phyloP scores from a whole-genome alignment of 1,284 basidiomycete species.

The Cutaneotrichosporon arboriforme region DNA sequence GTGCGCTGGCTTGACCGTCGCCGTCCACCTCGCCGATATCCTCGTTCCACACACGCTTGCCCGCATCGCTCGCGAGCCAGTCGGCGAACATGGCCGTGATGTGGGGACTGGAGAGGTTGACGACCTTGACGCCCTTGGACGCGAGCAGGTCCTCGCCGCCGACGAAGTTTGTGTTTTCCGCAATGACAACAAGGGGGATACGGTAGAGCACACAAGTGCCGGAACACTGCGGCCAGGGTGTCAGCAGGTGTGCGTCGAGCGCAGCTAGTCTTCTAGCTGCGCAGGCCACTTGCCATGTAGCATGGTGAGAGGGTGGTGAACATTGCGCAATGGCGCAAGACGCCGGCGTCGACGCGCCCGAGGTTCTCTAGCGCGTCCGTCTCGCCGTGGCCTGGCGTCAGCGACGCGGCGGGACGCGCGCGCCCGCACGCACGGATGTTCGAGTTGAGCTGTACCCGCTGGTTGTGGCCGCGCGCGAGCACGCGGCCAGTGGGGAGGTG shows the following conservation, averaged over 20 bases:
- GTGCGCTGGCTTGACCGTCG: too few relatives aligned
- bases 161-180: conserved; percentile 35
- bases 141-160: conserved; percentile 25
- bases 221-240: conserved; percentile 19
- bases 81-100: conserved; percentile 30
- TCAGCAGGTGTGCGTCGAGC: background rate
- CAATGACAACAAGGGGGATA: conserved; percentile 27
- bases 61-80: conserved; percentile 28
- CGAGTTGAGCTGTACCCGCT: conserved; percentile 31
- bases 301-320: conserved; percentile 33
- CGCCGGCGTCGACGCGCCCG: conserved; percentile 24
- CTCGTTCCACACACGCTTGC: conserved; percentile 31
- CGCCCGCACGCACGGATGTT: conserved; percentile 13
- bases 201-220: conserved; percentile 30
- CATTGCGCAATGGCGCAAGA: conserved; percentile 32
- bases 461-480: conserved; percentile 33
- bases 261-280: background rate
- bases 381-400: conserved; percentile 32
- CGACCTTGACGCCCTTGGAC: conserved; percentile 20
- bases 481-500: conserved; percentile 33
- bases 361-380: conserved; percentile 36
- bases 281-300: conserved; percentile 9
- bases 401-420: background rate
- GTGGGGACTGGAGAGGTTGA: conserved; percentile 27
- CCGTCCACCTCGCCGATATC: conserved; percentile 31